phyloP scores from a whole-genome alignment of 768 basidiomycete genomes.

The Phlegmacium glaucopus region DNA sequence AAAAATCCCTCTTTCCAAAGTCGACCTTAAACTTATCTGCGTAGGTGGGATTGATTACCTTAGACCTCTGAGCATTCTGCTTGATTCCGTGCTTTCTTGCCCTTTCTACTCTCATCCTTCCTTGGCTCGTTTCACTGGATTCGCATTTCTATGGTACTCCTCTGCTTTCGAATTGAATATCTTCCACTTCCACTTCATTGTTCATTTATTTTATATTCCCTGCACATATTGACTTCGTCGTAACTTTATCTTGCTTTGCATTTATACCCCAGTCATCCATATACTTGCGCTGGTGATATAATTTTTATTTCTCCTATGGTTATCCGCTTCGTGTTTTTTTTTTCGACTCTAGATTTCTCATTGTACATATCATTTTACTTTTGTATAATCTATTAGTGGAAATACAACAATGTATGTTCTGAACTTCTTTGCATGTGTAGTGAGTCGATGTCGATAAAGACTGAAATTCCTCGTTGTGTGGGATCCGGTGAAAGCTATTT shows the following conservation, averaged over 20 bases:
- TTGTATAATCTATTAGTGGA: conserved; percentile 2
- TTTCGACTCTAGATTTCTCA: conserved; percentile 1
- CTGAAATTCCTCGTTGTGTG: conserved; percentile 3
- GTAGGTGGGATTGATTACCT: too few species aligned
- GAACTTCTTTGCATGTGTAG: background rate
- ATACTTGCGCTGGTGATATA: background rate
- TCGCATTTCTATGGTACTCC: too few species aligned
- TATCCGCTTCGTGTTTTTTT: background rate
- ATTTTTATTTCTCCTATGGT: background rate
- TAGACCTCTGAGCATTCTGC: too few species aligned
- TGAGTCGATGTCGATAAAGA: background rate
- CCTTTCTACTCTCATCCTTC: too few species aligned
- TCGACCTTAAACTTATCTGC: background rate
- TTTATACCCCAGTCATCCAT: background rate
- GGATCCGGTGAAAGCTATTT: conserved; percentile 2
- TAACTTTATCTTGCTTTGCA: background rate
- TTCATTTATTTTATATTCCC: background rate
- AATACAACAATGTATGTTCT: background rate
- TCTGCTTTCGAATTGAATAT: background rate
- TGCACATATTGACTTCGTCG: background rate
- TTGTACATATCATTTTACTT: conserved; percentile 8
- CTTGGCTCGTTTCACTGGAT: too few species aligned
- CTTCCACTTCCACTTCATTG: background rate
- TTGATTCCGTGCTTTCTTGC: too few species aligned
- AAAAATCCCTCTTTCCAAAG: background rate